A percentile compares a stretch with the other conserved stretches of the same genome.
Evolutionary conservation across 805 yeast species (phyloP).

Genomic region (Candida chauliodis): DNA sequence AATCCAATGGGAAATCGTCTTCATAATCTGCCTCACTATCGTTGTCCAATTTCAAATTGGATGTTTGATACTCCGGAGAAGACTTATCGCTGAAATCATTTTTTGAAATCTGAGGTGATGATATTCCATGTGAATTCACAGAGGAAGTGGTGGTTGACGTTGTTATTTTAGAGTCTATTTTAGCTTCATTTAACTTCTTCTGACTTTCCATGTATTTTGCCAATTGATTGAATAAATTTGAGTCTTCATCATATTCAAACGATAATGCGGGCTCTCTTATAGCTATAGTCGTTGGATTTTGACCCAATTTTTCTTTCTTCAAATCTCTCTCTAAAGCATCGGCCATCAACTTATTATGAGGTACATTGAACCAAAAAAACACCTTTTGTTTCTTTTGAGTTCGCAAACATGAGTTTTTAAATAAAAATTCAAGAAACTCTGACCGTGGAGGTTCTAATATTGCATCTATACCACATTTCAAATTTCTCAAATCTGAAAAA

Average conservation of each 20-base stretch:
- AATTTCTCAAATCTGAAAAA: slow-evolving; percentile 81
- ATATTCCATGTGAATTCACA: background rate
- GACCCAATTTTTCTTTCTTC: slow-evolving; percentile 65
- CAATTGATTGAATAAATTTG: slow-evolving; percentile 54
- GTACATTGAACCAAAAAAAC: slow-evolving; percentile 94
- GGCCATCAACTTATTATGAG: slow-evolving; percentile 85
- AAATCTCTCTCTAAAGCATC: slow-evolving; percentile 93
- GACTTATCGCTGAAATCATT: slow-evolving; percentile 3
- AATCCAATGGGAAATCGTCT: slow-evolving; percentile 72
- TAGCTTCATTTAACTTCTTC: slow-evolving; percentile 2
- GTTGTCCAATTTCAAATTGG: slow-evolving; percentile 6
- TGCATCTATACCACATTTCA: slow-evolving; percentile 86
- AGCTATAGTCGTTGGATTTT: slow-evolving; percentile 69
- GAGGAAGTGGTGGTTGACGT: background rate
- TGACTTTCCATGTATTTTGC: slow-evolving; percentile 27
- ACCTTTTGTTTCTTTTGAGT: slow-evolving; percentile 97
- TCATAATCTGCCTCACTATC: slow-evolving; percentile 36
- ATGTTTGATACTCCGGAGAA: slow-evolving; percentile 15
- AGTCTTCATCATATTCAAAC: slow-evolving; percentile 58
- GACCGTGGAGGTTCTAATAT: slow-evolving; percentile 84
- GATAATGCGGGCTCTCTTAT: slow-evolving; percentile 75
- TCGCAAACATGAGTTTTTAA: slow-evolving; percentile 80
- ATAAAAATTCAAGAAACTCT: slow-evolving; percentile 75
- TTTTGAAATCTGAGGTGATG: slow-evolving; percentile 1
- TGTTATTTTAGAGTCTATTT: background rate